phyloP scores from a whole-genome alignment of 352 stramenopile species.

The Blastocystis sp. region DNA sequence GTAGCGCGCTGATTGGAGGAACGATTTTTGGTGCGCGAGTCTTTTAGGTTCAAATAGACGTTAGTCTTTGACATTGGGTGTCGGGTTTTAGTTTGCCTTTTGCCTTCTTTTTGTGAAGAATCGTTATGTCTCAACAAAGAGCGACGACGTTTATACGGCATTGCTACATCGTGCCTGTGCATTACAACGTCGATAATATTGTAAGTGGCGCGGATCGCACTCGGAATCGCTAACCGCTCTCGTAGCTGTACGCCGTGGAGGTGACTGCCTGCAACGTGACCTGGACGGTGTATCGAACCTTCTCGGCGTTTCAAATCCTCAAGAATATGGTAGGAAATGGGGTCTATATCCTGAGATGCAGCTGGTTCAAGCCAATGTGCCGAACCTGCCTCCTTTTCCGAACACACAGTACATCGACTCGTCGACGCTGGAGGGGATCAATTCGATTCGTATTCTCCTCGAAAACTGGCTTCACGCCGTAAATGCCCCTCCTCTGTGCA shows the following conservation, averaged over 20 bases:
- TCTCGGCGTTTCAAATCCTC: conserved; percentile 49
- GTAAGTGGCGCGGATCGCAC: not conserved
- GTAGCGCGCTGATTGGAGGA: not conserved
- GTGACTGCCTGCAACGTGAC: conserved; percentile 36
- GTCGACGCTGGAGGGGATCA: conserved; percentile 49
- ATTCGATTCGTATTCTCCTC: conserved; percentile 55
- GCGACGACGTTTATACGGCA: conserved; percentile 24
- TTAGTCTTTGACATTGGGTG: not conserved
- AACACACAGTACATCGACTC: conserved; percentile 45
- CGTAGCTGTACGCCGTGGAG: conserved; percentile 62
- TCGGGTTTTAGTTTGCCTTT: not conserved
- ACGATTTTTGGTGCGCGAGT: not conserved
- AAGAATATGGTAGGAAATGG: conserved; percentile 29
- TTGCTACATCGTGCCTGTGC: conserved; percentile 70
- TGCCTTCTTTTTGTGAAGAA: not conserved
- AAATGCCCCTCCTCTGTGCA: not conserved
- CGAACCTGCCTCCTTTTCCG: conserved; percentile 49
- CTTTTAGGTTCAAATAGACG: not conserved
- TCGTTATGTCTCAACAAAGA: conserved; percentile 14
- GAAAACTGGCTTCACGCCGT: conserved; percentile 61
- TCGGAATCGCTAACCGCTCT: not conserved
- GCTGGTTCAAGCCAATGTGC: conserved; percentile 66
- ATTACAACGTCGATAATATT: conserved; percentile 70
- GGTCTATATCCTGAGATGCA: conserved; percentile 25
- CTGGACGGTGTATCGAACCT: conserved; percentile 65